These are phyloP conservation scores for Apiotrichum siamense DNA, from an alignment of 1,284 basidiomycete species.

Conservation along the genomic window DNA sequence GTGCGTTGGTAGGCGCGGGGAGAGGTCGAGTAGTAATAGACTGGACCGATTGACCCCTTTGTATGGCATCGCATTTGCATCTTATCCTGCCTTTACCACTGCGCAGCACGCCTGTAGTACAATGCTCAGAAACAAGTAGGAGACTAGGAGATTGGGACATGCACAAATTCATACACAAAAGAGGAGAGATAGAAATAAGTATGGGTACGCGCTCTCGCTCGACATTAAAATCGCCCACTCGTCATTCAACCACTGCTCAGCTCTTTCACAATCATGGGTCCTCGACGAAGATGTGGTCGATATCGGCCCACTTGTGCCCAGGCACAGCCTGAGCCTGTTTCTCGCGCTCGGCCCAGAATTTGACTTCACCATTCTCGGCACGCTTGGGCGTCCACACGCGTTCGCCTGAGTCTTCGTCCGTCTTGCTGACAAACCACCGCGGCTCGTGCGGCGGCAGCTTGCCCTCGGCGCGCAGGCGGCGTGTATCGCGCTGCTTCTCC, in stretches of 20 bases:
- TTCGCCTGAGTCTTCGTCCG: constrained; percentile 78
- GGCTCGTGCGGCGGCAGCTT: constrained; percentile 66
- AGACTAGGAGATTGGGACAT: no score
- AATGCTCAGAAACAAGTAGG: no score
- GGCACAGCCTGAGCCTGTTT: constrained; percentile 52
- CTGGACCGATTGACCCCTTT: background rate
- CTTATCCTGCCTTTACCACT: no score
- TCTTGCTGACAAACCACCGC: constrained; percentile 71
- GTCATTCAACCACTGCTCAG: no score
- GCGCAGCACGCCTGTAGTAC: no score
- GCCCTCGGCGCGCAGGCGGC: constrained; percentile 72
- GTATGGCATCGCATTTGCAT: background rate
- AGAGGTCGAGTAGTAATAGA: background rate
- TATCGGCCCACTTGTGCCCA: constrained; percentile 58
- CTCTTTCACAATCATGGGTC: no score
- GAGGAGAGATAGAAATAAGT: no score
- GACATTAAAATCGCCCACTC: no score
- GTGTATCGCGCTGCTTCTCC: constrained; percentile 74
- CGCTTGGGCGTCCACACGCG: constrained; percentile 71
- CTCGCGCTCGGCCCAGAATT: constrained; percentile 80
- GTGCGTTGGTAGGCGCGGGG: constrained; percentile 74
- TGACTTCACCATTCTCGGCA: constrained; percentile 53
- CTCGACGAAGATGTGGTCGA: constrained; percentile 65
- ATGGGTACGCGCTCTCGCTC: no score
- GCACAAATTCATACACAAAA: no score